Base-by-base conservation (phyloP, 2,329 filamentous ascomycete genomes). In the Nemania serpens region DNA sequence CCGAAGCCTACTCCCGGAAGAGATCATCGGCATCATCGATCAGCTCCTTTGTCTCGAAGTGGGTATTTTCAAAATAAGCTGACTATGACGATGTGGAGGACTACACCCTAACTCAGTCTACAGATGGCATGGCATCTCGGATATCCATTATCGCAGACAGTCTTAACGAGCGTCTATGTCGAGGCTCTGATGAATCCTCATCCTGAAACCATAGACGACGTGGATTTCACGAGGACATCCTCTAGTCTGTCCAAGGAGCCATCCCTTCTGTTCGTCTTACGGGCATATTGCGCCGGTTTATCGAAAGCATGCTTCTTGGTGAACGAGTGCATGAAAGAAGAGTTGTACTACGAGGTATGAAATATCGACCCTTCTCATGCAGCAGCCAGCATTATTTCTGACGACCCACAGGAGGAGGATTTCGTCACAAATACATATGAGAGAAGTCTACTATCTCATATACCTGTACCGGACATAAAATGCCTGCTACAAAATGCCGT, bases 121-220 rank as follows among this genome's bases (percentile, higher is more conserved):
- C 70, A 95, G 89, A 96, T 97, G 86, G 91, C 93, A 64, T 99
- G 96, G 93, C 93, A 98, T 74, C 87, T 91, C 69, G 95, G 96
- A n/a, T 93, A 97, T 71, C 93, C 95, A 1, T 84, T 99, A 9
- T 96, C 94, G 1, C 95, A 98, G 74, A 98, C 95, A 0, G 79
- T 99, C 1, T 93, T 98, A 73, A 97, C 93, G 5, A 97, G 92
- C 54, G 82, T 96, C 36, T 95, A 99, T 74, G 85, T 98, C 58
- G 93, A 97, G 69, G 87, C 87, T 50, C 81, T 99, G 15, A 79
- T 97, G 61, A 90, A 88, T 77, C 88, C 91, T 0, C 81, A 84
- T 33, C 88, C 91, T 4, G 79, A 77, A 37, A 83, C 75, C 5
- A 77, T 96, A 25, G 78, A 87, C 2, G 83, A 91, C 37, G 88